phyloP scores from a whole-genome alignment of 129 eudicot genomes.

The Escallonia rubra region DNA sequence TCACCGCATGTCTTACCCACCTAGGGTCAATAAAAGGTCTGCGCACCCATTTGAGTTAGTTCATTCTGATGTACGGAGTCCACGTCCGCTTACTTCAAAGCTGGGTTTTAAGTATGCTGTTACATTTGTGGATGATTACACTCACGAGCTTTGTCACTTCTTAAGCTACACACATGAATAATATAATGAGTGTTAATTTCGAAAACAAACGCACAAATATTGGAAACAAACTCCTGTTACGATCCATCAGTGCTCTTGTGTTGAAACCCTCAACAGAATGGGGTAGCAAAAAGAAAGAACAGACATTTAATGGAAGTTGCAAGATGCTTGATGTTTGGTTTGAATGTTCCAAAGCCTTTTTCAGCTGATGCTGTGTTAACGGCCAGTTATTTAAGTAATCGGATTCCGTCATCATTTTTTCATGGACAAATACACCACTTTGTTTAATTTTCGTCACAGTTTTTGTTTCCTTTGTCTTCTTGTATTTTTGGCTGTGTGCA shows the following conservation, averaged over 20 bases:
- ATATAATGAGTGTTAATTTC: no score
- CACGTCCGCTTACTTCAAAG: neutral
- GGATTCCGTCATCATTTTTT: no score
- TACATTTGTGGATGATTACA: neutral
- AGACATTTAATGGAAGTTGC: neutral
- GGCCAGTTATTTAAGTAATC: neutral
- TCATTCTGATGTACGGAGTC: no score
- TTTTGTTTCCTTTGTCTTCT: no score
- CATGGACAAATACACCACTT: no score
- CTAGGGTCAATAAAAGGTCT: neutral
- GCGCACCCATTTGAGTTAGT: neutral
- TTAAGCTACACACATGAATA: no score
- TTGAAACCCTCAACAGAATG: constrained; percentile 2
- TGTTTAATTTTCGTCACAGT: no score
- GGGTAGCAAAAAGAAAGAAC: neutral
- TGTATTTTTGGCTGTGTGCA: no score
- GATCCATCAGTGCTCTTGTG: neutral
- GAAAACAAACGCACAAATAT: no score
- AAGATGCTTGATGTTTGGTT: neutral
- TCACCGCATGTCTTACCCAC: neutral
- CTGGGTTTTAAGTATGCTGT: neutral
- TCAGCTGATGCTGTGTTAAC: neutral
- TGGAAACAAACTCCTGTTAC: no score
- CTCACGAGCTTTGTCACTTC: neutral
- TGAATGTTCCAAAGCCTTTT: neutral